phyloP scores from a whole-genome alignment of 1,139 yeast species.

The Taphrina betulina region DNA sequence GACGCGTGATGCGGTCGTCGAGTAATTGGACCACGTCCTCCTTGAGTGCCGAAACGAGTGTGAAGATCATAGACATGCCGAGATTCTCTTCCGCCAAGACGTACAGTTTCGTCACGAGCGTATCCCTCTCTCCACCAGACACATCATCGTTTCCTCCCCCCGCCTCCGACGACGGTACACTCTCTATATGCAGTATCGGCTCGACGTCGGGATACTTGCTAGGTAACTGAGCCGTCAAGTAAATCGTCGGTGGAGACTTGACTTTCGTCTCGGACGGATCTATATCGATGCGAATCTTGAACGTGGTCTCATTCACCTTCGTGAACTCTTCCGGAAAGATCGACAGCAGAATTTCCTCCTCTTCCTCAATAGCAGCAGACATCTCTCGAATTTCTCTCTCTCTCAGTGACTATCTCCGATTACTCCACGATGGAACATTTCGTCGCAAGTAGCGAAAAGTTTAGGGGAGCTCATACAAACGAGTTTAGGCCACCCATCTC shows the following conservation, averaged over 20 bases:
- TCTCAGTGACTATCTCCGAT: no score
- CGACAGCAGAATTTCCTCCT: constrained; percentile 32
- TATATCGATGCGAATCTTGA: constrained; percentile 27
- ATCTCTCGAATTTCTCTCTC: no score
- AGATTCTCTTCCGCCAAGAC: constrained; percentile 66
- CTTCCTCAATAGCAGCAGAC: constrained; percentile 35
- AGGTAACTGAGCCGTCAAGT: constrained; percentile 19
- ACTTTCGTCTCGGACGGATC: constrained; percentile 15
- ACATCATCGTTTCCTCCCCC: constrained; percentile 44
- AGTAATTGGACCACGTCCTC: constrained; percentile 73
- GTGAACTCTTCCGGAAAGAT: constrained; percentile 34
- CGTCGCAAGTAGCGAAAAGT: no score
- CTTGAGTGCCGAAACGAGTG: constrained; percentile 69
- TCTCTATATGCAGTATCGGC: constrained; percentile 24
- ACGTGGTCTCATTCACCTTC: constrained; percentile 21
- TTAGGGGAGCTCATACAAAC: no score
- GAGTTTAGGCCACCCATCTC: no score
- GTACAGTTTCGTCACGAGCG: constrained; percentile 50
- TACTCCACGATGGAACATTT: no score
- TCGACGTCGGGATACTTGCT: constrained; percentile 22
- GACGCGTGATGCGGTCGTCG: constrained; percentile 53
- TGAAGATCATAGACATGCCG: constrained; percentile 85
- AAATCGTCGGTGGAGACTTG: constrained; percentile 7
- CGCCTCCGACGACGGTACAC: constrained; percentile 39
- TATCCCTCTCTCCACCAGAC: constrained; percentile 38